A percentile compares a stretch with the other conserved stretches of the same genome.
phyloP scores from a whole-genome alignment of 1,284 basidiomycete genomes.

The Irpex sp. region DNA sequence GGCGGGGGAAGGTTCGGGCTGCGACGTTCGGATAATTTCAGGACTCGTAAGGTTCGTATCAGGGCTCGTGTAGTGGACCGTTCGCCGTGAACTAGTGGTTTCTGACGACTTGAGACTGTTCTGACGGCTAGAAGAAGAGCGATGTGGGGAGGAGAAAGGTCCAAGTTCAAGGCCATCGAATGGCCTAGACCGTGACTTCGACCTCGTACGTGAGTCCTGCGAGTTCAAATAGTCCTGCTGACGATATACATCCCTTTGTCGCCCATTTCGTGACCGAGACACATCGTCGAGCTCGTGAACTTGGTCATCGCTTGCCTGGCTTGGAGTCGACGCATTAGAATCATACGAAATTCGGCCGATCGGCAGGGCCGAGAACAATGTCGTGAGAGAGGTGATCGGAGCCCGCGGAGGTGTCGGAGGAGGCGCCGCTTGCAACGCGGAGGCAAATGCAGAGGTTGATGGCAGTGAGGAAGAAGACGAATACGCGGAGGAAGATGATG shows the following conservation, averaged over 20 bases:
- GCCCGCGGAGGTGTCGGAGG: conserved; percentile 1
- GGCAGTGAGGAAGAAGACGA: conserved; percentile 5
- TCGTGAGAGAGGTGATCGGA: conserved; percentile 15
- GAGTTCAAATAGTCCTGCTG: not conserved
- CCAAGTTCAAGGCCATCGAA: not conserved
- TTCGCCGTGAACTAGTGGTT: not conserved
- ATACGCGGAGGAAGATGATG: conserved; percentile 6
- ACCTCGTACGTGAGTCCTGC: not conserved
- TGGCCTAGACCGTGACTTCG: not conserved
- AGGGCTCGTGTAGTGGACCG: conserved; percentile 5
- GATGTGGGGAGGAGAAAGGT: not conserved
- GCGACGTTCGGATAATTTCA: conserved; percentile 23
- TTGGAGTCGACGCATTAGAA: conserved; percentile 25
- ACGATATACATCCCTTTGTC: not conserved
- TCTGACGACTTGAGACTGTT: not conserved
- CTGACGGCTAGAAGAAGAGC: not conserved
- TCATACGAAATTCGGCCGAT: conserved; percentile 25
- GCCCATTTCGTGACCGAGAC: conserved; percentile 1
- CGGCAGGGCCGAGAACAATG: conserved; percentile 17
- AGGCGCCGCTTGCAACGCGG: conserved; percentile 5
- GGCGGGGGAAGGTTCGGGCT: conserved; percentile 26
- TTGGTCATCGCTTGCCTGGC: conserved; percentile 27
- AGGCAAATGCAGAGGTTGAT: conserved; percentile 2
- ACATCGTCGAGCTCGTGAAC: conserved; percentile 30
- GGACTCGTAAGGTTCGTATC: conserved; percentile 1